These are phyloP conservation scores for Onygenales sp. DNA, from an alignment of 2,329 filamentous ascomycete species.

Conservation along the genomic window DNA sequence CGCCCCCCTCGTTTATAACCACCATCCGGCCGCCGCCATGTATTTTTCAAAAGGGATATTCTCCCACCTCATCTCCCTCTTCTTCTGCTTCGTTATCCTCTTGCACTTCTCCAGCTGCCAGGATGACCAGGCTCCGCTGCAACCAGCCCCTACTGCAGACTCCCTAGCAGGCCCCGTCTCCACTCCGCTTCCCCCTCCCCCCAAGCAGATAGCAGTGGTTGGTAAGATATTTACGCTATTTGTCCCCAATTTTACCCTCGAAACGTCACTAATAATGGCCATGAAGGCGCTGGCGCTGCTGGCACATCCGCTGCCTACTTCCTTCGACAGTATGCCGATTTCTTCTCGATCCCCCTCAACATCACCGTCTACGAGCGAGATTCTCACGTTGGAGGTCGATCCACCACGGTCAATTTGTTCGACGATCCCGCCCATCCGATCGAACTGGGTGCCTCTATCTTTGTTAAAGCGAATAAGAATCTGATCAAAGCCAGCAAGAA, in stretches of 20 bases:
- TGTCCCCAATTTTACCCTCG: background rate
- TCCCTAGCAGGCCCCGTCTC: background rate
- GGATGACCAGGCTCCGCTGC: constrained; percentile 1
- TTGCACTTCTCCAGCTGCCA: background rate
- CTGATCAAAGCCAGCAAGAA: constrained; percentile 61
- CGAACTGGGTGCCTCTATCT: constrained; percentile 87
- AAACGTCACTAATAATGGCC: background rate
- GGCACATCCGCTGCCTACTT: constrained; percentile 83
- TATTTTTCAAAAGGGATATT: background rate
- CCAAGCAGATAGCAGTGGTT: constrained; percentile 1
- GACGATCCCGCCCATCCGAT: constrained; percentile 57
- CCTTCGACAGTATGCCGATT: constrained; percentile 59
- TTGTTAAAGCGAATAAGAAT: constrained; percentile 75
- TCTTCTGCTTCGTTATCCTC: background rate
- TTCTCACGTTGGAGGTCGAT: constrained; percentile 70
- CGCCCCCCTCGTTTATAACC: background rate
- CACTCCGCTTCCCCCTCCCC: background rate
- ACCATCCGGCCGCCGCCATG: background rate
- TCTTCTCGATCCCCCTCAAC: constrained; percentile 54
- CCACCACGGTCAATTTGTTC: constrained; percentile 73
- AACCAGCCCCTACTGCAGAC: background rate
- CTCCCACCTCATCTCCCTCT: background rate
- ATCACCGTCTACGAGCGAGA: constrained; percentile 83
- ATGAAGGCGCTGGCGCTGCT: constrained; percentile 73
- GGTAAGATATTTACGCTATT: constrained; percentile 1